phyloP scores from a whole-genome alignment of 495 filamentous ascomycete species.

The Penicillium ochrochloron region DNA sequence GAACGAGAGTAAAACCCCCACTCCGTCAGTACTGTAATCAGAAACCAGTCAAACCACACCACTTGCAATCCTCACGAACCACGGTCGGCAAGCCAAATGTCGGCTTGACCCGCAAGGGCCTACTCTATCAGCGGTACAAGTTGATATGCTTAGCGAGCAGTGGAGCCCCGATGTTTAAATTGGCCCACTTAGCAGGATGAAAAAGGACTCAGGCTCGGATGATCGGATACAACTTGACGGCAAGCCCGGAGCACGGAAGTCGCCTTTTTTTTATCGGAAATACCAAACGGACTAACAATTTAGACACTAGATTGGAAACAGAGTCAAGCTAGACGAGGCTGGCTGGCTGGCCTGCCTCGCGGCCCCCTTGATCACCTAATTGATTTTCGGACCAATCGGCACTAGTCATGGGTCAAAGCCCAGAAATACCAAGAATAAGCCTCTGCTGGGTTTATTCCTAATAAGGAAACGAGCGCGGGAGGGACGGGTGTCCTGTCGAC shows the following conservation, averaged over 20 bases:
- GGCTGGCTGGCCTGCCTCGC: constrained; percentile 1
- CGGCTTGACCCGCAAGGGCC: constrained; percentile 37
- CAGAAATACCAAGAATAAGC: constrained; percentile 10
- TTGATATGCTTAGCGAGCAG: constrained; percentile 37
- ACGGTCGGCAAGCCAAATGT: constrained; percentile 32
- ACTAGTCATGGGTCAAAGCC: constrained; percentile 4
- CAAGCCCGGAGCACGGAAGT: constrained; percentile 6
- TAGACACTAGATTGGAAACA: background rate
- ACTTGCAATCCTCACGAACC: constrained; percentile 22
- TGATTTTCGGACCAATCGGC: background rate
- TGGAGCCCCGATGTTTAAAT: constrained; percentile 21
- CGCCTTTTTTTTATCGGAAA: background rate
- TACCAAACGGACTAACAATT: constrained; percentile 4
- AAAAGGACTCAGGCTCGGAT: constrained; percentile 28
- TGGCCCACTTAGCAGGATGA: constrained; percentile 22
- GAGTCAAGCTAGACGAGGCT: constrained; percentile 1
- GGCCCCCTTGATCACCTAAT: background rate
- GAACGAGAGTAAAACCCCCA: background rate
- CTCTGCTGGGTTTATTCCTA: constrained; percentile 1
- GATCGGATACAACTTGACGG: constrained; percentile 26
- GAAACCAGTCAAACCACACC: constrained; percentile 15
- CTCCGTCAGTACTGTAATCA: background rate
- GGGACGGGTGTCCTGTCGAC: constrained; percentile 13
- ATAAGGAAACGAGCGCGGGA: constrained; percentile 16
- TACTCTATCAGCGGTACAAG: constrained; percentile 9